Conservation (phyloP, 176 grass and related monocot species). For the Saccharum officinarum region DNA sequence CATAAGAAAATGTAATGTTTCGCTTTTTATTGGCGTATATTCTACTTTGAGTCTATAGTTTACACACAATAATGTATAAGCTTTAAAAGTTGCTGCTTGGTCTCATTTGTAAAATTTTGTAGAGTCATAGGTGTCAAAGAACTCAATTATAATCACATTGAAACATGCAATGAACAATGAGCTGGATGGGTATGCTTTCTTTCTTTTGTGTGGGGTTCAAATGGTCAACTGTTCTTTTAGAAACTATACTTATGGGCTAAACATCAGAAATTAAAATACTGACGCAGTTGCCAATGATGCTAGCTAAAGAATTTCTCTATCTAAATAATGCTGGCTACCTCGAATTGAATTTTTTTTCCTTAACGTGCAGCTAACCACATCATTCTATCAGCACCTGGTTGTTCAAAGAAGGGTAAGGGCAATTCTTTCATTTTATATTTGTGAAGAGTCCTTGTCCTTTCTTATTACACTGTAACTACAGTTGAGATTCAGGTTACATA, state of each 20-base stretch:
- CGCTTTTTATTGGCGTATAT: background rate
- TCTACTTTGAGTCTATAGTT: background rate
- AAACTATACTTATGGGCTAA: background rate
- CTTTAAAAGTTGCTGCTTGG: background rate
- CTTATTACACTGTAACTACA: background rate
- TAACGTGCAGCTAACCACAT: slow-evolving; percentile 66
- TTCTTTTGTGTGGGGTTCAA: slow-evolving; percentile 6
- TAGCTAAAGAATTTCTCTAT: background rate
- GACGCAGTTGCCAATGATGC: background rate
- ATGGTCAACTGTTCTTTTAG: background rate
- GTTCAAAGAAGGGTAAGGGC: slow-evolving; percentile 93
- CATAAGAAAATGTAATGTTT: background rate
- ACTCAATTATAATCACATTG: background rate
- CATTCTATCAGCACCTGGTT: slow-evolving; percentile 91
- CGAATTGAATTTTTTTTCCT: slow-evolving; percentile 28
- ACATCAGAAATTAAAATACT: background rate
- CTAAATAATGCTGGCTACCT: background rate
- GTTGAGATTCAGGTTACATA: background rate
- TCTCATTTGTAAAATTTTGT: background rate
- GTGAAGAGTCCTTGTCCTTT: background rate
- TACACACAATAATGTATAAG: background rate
- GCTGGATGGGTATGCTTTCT: background rate
- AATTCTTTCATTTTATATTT: slow-evolving; percentile 23
- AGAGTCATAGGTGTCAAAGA: background rate
- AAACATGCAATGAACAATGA: slow-evolving; percentile 1